Evolutionary conservation across 2,329 filamentous ascomycete genomes (phyloP).

Genomic region (Westerdykella ornata): DNA sequence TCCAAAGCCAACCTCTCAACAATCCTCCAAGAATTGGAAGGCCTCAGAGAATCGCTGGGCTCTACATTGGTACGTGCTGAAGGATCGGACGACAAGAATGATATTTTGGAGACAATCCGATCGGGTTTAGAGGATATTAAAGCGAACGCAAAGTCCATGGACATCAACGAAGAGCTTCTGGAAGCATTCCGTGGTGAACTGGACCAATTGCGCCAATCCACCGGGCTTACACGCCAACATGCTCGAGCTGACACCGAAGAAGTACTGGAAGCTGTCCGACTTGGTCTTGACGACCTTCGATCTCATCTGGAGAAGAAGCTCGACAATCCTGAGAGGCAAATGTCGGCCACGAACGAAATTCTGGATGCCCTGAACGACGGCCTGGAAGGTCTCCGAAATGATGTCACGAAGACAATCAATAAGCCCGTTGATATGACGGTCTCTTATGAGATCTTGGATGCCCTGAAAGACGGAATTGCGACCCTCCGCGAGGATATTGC

Average conservation of each 20-base stretch:
- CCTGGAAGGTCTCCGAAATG: conserved; percentile 65
- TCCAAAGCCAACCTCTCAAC: conserved; percentile 39
- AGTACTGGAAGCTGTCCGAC: conserved; percentile 43
- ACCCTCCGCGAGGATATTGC: conserved; percentile 72
- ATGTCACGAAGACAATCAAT: conserved; percentile 67
- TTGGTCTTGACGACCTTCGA: conserved; percentile 46
- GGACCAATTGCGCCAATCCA: conserved; percentile 43
- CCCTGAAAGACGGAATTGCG: conserved; percentile 73
- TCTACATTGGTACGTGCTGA: conserved; percentile 37
- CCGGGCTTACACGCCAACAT: conserved; percentile 37
- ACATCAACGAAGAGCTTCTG: conserved; percentile 46
- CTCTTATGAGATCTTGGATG: conserved; percentile 84
- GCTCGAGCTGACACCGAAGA: conserved; percentile 44
- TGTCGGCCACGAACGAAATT: conserved; percentile 52
- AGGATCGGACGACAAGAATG: conserved; percentile 33
- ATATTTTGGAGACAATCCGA: conserved; percentile 38
- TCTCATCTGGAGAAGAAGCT: conserved; percentile 48
- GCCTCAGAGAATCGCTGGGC: conserved; percentile 40
- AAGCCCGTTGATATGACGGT: conserved; percentile 77
- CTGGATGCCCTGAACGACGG: conserved; percentile 61
- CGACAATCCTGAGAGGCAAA: conserved; percentile 48
- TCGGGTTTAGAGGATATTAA: conserved; percentile 37
- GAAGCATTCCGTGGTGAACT: conserved; percentile 48
- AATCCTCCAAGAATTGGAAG: conserved; percentile 41
- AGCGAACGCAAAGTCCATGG: conserved; percentile 18